A percentile compares a stretch with the other conserved stretches of the same genome.
Conservation (phyloP, 495 filamentous ascomycete genomes). For the Hypoxylon fragiforme region DNA sequence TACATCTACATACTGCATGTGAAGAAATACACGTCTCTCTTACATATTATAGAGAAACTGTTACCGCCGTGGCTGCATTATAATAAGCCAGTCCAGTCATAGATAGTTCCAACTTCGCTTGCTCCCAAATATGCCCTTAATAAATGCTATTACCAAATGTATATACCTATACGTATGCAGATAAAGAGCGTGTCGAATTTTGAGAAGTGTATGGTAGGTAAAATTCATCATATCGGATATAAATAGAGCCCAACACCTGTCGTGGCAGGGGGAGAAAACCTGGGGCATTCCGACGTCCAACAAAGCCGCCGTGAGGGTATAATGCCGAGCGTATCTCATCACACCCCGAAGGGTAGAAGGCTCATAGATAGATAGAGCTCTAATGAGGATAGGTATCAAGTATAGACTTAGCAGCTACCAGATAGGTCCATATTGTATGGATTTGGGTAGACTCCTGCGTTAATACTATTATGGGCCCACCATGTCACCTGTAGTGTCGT, state of each 20-base stretch:
- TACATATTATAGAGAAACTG: conserved; percentile 1
- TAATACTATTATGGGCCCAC: too few species aligned
- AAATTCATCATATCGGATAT: too few species aligned
- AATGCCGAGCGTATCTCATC: neutral
- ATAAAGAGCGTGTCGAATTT: conserved; percentile 25
- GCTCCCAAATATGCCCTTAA: conserved; percentile 11
- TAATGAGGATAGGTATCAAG: too few species aligned
- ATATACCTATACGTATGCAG: conserved; percentile 12
- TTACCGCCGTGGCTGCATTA: conserved; percentile 28
- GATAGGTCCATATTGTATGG: neutral
- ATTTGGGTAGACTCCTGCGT: neutral
- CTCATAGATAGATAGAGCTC: too few species aligned
- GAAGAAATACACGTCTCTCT: conserved; percentile 11
- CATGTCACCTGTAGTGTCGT: neutral
- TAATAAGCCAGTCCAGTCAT: conserved; percentile 18
- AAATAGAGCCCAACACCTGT: neutral
- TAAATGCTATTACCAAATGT: conserved; percentile 29
- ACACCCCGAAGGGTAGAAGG: too few species aligned
- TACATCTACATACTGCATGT: neutral
- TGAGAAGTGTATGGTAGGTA: neutral
- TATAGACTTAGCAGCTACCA: too few species aligned
- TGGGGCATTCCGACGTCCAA: neutral
- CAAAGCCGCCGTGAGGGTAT: neutral
- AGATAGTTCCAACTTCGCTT: conserved; percentile 22
- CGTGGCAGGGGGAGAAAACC: neutral